These are phyloP conservation scores for Isatis tinctoria DNA, from an alignment of 345 rosid species.

Conservation along the genomic window DNA sequence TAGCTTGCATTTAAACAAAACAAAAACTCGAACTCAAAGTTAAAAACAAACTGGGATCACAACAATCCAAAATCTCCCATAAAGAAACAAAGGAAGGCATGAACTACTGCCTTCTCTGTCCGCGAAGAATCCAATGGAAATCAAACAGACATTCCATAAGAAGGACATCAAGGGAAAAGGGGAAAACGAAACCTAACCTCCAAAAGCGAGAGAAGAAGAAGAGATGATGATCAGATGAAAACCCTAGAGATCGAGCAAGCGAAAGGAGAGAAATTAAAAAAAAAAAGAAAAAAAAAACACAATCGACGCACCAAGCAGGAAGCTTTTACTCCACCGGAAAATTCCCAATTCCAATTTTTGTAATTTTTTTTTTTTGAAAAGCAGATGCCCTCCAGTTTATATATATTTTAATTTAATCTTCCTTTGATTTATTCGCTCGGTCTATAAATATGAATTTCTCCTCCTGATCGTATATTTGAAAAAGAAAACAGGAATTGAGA, in stretches of 20 bases:
- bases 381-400: slow-evolving; percentile 10
- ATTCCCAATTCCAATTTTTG: slow-evolving; percentile 17
- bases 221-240: background rate
- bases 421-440: slow-evolving; percentile 22
- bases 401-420: background rate
- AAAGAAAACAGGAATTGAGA: background rate
- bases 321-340: slow-evolving; percentile 14
- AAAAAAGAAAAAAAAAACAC: background rate
- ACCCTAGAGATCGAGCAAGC: slow-evolving; percentile 3
- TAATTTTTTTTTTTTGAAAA: background rate
- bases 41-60: slow-evolving; percentile 1
- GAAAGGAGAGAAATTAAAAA: background rate
- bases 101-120: background rate
- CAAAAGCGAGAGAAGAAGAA: slow-evolving; percentile 10
- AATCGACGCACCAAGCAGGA: slow-evolving; percentile 21
- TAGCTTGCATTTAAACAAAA: background rate
- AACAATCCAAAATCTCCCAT: slow-evolving; percentile 19
- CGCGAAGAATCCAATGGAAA: background rate
- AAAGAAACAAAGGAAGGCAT: background rate
- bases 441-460: background rate
- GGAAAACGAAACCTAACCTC: slow-evolving; percentile 13
- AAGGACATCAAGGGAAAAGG: background rate
- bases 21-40: background rate
- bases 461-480: background rate
- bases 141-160: background rate